Percentiles rank a stretch among this genome's conserved stretches.
phyloP scores from a whole-genome alignment of 2,329 filamentous ascomycete species.

The Ophiostoma novo-ulmi region DNA sequence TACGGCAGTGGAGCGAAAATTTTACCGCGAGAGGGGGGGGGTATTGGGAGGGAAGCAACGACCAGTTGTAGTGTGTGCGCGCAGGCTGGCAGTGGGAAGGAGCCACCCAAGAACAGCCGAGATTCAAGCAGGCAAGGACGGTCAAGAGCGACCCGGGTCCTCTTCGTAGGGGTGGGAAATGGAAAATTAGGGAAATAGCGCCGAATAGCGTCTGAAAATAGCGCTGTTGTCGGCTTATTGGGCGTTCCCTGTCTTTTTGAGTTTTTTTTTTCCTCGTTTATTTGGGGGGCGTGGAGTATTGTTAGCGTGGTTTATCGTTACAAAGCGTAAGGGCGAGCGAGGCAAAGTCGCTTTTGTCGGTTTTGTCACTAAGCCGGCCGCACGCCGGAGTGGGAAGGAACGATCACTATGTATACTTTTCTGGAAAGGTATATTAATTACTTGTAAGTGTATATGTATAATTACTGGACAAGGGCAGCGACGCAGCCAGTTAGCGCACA shows the following conservation, averaged over 20 bases:
- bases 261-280: neutral
- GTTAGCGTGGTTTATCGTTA: constrained; percentile 8
- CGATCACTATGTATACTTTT: constrained; percentile 3
- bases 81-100: constrained; percentile 3
- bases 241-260: constrained; percentile 6
- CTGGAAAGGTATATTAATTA: neutral
- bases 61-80: neutral
- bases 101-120: constrained; percentile 4
- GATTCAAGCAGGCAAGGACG: neutral
- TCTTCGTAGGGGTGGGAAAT: constrained; percentile 8
- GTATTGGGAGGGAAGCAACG: neutral
- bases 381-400: constrained; percentile 16
- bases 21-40: constrained; percentile 16
- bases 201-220: constrained; percentile 6
- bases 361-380: constrained; percentile 8
- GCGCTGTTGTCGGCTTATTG: neutral
- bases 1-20: constrained; percentile 22
- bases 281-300: constrained; percentile 3
- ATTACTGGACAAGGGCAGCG: neutral
- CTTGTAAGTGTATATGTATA: neutral
- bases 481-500: neutral
- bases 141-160: constrained; percentile 8
- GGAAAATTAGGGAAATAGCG: neutral
- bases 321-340: constrained; percentile 8
- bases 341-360: neutral